Evolutionary conservation across 2,329 filamentous ascomycete genomes (phyloP).

Genomic region (Colletotrichum kahawae): DNA sequence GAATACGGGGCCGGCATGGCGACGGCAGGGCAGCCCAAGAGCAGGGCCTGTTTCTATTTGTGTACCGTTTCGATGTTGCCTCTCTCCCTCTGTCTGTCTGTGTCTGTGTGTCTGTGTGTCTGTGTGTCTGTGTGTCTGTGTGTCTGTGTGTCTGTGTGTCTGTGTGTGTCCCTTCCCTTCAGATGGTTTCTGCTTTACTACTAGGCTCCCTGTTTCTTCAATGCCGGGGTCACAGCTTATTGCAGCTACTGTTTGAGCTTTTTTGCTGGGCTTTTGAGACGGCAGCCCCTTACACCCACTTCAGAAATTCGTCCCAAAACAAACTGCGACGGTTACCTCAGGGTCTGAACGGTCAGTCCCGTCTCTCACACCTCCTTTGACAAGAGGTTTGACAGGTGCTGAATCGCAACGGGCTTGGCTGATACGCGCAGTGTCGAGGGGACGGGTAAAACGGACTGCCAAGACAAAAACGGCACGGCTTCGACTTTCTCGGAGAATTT

Average conservation of each 20-base stretch:
- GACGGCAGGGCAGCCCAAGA: neutral
- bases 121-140: neutral
- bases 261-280: neutral
- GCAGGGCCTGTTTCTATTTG: slow-evolving; percentile 20
- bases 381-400: neutral
- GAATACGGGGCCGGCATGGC: slow-evolving; percentile 53
- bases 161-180: neutral
- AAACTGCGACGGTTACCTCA: neutral
- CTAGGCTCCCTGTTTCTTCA: slow-evolving; percentile 1
- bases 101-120: neutral
- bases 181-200: slow-evolving; percentile 17
- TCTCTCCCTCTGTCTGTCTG: neutral
- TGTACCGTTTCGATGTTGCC: neutral
- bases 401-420: slow-evolving; percentile 18
- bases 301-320: neutral
- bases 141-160: neutral
- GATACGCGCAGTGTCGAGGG: slow-evolving; percentile 17
- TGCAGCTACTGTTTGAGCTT: slow-evolving; percentile 13
- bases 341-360: neutral
- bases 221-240: neutral
- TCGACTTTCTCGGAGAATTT: neutral
- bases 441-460: slow-evolving; percentile 2
- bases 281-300: neutral
- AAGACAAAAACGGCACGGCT: slow-evolving; percentile 10
- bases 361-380: neutral